phyloP scores from a whole-genome alignment of 768 basidiomycete species.

The Tricholoma bakamatsutake region DNA sequence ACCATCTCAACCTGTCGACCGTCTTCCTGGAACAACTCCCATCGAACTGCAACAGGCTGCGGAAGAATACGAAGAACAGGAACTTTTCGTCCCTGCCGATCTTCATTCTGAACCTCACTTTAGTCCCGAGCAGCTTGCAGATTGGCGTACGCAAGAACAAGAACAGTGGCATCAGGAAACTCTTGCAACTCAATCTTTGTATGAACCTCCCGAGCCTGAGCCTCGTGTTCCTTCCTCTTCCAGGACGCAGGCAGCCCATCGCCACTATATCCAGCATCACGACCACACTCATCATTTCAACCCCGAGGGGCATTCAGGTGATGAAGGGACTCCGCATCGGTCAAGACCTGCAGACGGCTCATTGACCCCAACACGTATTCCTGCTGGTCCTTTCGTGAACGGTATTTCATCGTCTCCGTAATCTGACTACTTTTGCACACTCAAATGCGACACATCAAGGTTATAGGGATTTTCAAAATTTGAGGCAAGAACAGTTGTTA shows the following conservation, averaged over 20 bases:
- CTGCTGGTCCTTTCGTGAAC: constrained; percentile 36
- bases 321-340: constrained; percentile 1
- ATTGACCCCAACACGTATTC: constrained; percentile 24
- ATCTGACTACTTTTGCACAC: constrained; percentile 8
- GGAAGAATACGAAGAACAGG: constrained; percentile 54
- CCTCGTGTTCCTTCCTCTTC: not conserved
- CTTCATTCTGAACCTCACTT: constrained; percentile 25
- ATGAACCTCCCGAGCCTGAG: constrained; percentile 6
- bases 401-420: constrained; percentile 40
- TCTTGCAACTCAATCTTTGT: constrained; percentile 12
- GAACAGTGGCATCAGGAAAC: constrained; percentile 25
- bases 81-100: constrained; percentile 73
- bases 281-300: constrained; percentile 6
- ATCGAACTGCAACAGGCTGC: constrained; percentile 43
- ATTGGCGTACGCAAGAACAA: constrained; percentile 27
- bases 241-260: constrained; percentile 5
- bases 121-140: constrained; percentile 19
- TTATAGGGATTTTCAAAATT: not conserved
- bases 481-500: not conserved
- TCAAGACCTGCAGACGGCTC: constrained; percentile 23
- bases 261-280: constrained; percentile 8
- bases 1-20: constrained; percentile 66
- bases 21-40: constrained; percentile 50
- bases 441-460: constrained; percentile 11
- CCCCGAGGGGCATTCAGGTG: not conserved